A percentile compares a stretch with the other conserved stretches of the same genome.
phyloP scores from a whole-genome alignment of 768 basidiomycete species.

The Hericium alpestre region DNA sequence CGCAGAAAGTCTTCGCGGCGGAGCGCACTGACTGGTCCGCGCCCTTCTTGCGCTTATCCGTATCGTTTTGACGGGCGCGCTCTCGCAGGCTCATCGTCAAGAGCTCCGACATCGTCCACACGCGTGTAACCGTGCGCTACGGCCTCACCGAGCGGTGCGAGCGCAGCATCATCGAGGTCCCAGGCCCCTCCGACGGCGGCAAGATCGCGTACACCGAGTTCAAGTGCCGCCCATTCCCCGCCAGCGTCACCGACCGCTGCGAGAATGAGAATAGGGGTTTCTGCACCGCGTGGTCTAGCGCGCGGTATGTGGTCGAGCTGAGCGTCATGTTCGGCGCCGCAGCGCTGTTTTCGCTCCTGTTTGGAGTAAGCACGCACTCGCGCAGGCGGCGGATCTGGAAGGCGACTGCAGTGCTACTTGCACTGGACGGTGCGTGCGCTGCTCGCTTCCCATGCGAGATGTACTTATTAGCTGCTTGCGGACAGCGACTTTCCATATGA shows the following conservation, averaged over 20 bases:
- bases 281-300: conserved; percentile 63
- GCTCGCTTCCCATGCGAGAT: background rate
- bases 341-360: conserved; percentile 45
- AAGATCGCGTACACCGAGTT: conserved; percentile 41
- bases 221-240: conserved; percentile 58
- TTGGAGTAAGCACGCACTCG: conserved; percentile 66
- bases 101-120: conserved; percentile 33
- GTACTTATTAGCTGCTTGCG: background rate
- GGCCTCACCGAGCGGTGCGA: conserved; percentile 54
- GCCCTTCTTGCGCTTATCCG: conserved; percentile 4
- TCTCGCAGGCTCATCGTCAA: conserved; percentile 27
- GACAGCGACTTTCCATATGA: conserved; percentile 48
- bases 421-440: conserved; percentile 42
- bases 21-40: conserved; percentile 56
- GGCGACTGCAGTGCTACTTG: conserved; percentile 53
- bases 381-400: conserved; percentile 69
- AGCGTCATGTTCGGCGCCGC: conserved; percentile 53
- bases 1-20: conserved; percentile 48
- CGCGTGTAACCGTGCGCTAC: conserved; percentile 40
- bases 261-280: conserved; percentile 45
- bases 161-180: conserved; percentile 36
- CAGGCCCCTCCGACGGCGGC: conserved; percentile 31
- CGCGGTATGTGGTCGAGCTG: conserved; percentile 55
- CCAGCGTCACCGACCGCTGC: conserved; percentile 34
- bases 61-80: background rate